Conservation (phyloP, 2,329 filamentous ascomycete species). For the Penicillium oxalicum region DNA sequence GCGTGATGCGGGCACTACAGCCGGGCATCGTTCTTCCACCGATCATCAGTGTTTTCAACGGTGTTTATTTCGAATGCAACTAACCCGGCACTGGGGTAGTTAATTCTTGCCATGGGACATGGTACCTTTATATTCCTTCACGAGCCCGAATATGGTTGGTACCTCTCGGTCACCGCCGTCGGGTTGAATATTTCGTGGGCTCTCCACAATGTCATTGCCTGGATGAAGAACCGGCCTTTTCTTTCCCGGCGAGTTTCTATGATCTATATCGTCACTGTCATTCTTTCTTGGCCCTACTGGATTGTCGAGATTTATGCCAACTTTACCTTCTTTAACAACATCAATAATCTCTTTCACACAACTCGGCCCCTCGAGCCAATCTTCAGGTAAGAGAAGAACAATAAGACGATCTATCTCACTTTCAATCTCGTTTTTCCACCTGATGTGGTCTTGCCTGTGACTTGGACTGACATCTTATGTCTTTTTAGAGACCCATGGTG, state of each 20-base stretch:
- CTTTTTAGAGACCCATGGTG: constrained; percentile 57
- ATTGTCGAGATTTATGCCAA: constrained; percentile 60
- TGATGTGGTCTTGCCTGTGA: background rate
- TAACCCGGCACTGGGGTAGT: constrained; percentile 26
- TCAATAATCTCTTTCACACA: constrained; percentile 48
- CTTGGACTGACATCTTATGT: background rate
- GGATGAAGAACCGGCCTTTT: constrained; percentile 62
- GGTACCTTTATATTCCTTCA: constrained; percentile 56
- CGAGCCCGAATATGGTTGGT: constrained; percentile 56
- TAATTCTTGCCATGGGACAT: constrained; percentile 52
- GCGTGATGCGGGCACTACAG: too few species aligned
- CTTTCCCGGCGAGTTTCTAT: constrained; percentile 45
- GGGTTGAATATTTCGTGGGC: constrained; percentile 59
- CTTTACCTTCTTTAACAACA: constrained; percentile 57
- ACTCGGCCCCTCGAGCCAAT: constrained; percentile 57
- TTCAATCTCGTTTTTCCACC: background rate
- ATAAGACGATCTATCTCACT: background rate
- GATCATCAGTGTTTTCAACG: too few species aligned
- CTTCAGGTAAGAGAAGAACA: constrained; percentile 42
- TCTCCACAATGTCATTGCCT: constrained; percentile 61
- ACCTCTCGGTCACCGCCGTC: constrained; percentile 55
- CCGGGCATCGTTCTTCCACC: too few species aligned
- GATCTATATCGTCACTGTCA: constrained; percentile 55
- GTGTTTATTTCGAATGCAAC: too few species aligned
- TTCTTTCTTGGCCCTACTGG: constrained; percentile 59